Evolutionary conservation across 176 grass and related monocot genomes (phyloP).

Genomic region (Oryza meridionalis): DNA sequence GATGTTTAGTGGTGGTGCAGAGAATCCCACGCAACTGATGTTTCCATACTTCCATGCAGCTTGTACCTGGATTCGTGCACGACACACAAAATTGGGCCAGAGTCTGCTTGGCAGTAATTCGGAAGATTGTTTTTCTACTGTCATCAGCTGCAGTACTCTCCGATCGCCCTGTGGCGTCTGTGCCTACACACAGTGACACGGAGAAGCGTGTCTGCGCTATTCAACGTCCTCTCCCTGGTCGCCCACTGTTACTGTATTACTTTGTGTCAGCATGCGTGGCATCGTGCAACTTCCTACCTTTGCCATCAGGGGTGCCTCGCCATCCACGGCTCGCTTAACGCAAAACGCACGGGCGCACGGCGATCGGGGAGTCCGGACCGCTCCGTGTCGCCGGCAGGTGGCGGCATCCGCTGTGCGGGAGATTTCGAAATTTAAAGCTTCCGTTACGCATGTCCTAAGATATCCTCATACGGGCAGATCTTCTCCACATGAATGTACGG

Average conservation of each 20-base stretch:
- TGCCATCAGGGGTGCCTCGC: no score
- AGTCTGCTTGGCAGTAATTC: not conserved
- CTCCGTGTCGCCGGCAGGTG: not conserved
- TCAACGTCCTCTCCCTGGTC: not conserved
- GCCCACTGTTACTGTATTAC: not conserved
- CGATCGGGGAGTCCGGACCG: not conserved
- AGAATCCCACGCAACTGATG: constrained; percentile 2
- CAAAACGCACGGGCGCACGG: not conserved
- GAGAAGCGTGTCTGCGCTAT: not conserved
- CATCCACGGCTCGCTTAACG: not conserved
- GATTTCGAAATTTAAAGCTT: not conserved
- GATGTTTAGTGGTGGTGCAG: not conserved
- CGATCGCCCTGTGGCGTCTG: not conserved
- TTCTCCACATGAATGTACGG: not conserved
- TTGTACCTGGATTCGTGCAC: constrained; percentile 29
- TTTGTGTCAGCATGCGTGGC: not conserved
- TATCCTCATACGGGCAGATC: not conserved
- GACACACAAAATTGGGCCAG: not conserved
- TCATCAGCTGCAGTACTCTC: not conserved
- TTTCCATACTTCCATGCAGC: constrained; percentile 20
- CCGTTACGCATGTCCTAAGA: not conserved
- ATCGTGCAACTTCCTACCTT: not conserved
- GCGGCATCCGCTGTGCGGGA: not conserved
- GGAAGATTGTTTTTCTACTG: not conserved
- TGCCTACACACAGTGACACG: not conserved